Evolutionary conservation across 1,284 basidiomycete species (phyloP).

Genomic region (Lentinus polychrous): DNA sequence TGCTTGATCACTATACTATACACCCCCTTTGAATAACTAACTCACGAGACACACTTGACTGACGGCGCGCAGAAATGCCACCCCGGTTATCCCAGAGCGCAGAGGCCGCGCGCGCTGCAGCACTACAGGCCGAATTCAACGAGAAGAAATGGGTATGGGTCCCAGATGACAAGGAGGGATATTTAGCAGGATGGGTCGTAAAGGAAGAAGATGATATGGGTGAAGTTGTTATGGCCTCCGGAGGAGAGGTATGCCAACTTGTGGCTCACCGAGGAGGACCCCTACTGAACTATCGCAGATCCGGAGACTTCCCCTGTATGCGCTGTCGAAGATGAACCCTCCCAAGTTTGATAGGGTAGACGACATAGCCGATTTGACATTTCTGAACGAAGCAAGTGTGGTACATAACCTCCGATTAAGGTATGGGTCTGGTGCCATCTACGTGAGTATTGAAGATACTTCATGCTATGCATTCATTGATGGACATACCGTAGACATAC

Average conservation of each 20-base stretch:
- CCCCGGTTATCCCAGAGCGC: slow-evolving; percentile 54
- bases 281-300: slow-evolving; percentile 36
- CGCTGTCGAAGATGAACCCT: slow-evolving; percentile 93
- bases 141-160: slow-evolving; percentile 99
- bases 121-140: slow-evolving; percentile 89
- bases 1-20: neutral
- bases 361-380: slow-evolving; percentile 97
- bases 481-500: slow-evolving; percentile 64
- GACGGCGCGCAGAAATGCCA: slow-evolving; percentile 32
- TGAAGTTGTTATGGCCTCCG: slow-evolving; percentile 74
- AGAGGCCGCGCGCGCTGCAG: slow-evolving; percentile 74
- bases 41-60: neutral
- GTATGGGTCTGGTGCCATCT: slow-evolving; percentile 91
- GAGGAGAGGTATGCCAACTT: slow-evolving; percentile 56
- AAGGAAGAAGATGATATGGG: slow-evolving; percentile 76
- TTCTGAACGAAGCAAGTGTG: slow-evolving; percentile 97
- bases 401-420: slow-evolving; percentile 93
- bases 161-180: slow-evolving; percentile 84
- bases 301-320: slow-evolving; percentile 69
- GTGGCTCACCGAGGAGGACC: neutral
- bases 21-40: neutral
- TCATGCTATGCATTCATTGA: neutral
- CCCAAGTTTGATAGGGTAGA: slow-evolving; percentile 98
- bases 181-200: slow-evolving; percentile 86
- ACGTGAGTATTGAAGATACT: slow-evolving; percentile 54